phyloP scores from a whole-genome alignment of 352 stramenopile genomes.

The Thalassiosira livingstoniorum region DNA sequence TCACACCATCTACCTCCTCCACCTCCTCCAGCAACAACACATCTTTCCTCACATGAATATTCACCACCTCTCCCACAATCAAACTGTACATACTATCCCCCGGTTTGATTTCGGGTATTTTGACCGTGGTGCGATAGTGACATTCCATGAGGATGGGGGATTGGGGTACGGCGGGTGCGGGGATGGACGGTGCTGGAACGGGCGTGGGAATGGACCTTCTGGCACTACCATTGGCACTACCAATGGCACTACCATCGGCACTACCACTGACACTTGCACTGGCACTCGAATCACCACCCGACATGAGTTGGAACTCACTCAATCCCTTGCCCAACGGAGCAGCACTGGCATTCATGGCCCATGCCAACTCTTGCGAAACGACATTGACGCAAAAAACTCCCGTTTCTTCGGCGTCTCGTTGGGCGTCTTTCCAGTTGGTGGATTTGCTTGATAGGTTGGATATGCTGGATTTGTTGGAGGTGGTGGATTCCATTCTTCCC shows the following conservation, averaged over 20 bases:
- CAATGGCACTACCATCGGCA: neutral
- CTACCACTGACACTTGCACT: neutral
- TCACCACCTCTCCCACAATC: slow-evolving; percentile 44
- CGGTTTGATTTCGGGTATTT: slow-evolving; percentile 31
- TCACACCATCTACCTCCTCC: neutral
- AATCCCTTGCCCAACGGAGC: slow-evolving; percentile 38
- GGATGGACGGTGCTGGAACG: slow-evolving; percentile 24
- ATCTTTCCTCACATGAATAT: slow-evolving; percentile 38
- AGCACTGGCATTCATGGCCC: slow-evolving; percentile 46
- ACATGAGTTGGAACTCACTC: slow-evolving; percentile 50
- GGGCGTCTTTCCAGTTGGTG: slow-evolving; percentile 30
- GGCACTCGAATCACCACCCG: neutral
- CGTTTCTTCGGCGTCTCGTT: slow-evolving; percentile 41
- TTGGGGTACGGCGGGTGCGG: slow-evolving; percentile 30
- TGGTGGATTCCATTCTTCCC: neutral
- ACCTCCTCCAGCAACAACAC: slow-evolving; percentile 1
- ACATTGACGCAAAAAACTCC: slow-evolving; percentile 50
- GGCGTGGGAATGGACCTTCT: slow-evolving; percentile 6
- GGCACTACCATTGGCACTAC: neutral
- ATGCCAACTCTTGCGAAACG: slow-evolving; percentile 35
- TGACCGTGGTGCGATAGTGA: slow-evolving; percentile 41
- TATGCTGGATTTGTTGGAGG: neutral
- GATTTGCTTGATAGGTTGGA: no score
- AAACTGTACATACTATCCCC: slow-evolving; percentile 45
- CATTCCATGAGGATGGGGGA: slow-evolving; percentile 41